A percentile compares a stretch with the other conserved stretches of the same genome.
phyloP scores from a whole-genome alignment of 169 alveolate species.

The Perkinsus marinus region DNA sequence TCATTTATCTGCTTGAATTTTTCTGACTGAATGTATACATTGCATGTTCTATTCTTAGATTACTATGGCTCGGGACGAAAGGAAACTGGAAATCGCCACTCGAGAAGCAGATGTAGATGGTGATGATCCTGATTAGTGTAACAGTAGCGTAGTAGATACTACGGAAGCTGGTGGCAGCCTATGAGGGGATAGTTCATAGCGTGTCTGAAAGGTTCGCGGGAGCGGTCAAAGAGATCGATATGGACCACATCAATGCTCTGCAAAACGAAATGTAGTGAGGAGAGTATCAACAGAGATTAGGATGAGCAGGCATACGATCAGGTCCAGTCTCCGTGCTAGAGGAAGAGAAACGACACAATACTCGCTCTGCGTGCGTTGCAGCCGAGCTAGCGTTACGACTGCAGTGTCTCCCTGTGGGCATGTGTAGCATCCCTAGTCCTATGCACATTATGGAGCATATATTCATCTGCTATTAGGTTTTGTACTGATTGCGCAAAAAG shows the following conservation, averaged over 20 bases:
- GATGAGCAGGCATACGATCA: background rate
- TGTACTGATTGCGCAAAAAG: background rate
- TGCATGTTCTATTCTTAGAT: too few species aligned
- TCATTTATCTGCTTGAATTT: too few species aligned
- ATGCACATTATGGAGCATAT: background rate
- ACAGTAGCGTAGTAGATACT: background rate
- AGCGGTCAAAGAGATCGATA: background rate
- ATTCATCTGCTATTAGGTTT: background rate
- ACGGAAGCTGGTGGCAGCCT: background rate
- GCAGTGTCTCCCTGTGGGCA: background rate
- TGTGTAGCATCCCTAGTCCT: background rate
- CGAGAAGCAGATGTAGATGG: background rate
- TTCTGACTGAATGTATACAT: too few species aligned
- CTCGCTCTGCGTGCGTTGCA: background rate
- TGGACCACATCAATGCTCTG: background rate
- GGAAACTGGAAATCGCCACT: background rate
- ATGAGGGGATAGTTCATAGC: background rate
- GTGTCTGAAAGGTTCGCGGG: background rate
- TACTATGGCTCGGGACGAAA: background rate
- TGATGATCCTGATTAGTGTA: background rate
- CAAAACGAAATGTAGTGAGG: background rate
- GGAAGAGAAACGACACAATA: background rate
- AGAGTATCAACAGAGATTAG: background rate
- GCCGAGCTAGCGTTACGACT: background rate
- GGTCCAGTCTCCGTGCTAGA: background rate